A percentile compares a stretch with the other conserved stretches of the same genome.
phyloP scores from a whole-genome alignment of 441 rosid genomes.

The Eugenia klotzschiana region DNA sequence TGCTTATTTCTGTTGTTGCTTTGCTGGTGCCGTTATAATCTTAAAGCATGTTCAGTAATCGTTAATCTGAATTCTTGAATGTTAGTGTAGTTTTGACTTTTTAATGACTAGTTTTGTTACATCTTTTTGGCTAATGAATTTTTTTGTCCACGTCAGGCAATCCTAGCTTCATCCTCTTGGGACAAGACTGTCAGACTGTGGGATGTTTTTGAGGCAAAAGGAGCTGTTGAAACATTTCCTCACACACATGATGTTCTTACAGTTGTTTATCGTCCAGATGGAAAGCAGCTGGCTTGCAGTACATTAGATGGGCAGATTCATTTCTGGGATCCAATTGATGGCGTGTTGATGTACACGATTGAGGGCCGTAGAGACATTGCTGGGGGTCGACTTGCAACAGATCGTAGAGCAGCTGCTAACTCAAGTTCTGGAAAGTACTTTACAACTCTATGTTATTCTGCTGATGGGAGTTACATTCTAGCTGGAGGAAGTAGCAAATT shows the following conservation, averaged over 20 bases:
- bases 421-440: slow-evolving; percentile 92
- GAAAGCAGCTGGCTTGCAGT: slow-evolving; percentile 81
- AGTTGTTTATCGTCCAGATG: slow-evolving; percentile 86
- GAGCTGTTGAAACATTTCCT: slow-evolving; percentile 68
- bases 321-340: slow-evolving; percentile 94
- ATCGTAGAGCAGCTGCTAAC: slow-evolving; percentile 85
- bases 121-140: not conserved
- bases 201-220: slow-evolving; percentile 93
- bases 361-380: slow-evolving; percentile 96
- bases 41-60: not conserved
- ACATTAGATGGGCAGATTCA: slow-evolving; percentile 90
- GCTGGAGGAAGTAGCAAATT: slow-evolving; percentile 96
- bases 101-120: not conserved
- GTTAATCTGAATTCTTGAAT: not conserved
- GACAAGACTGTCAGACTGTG: slow-evolving; percentile 82
- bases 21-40: not conserved
- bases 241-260: slow-evolving; percentile 93
- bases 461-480: slow-evolving; percentile 86
- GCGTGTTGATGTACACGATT: slow-evolving; percentile 74
- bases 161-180: slow-evolving; percentile 96
- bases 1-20: not conserved
- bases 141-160: slow-evolving; percentile 29
- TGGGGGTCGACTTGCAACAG: slow-evolving; percentile 87
- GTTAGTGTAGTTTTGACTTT: not conserved
- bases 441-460: slow-evolving; percentile 79